Evolutionary conservation across 2,329 filamentous ascomycete genomes (phyloP).

Genomic region (Aurifilum marmelostoma): DNA sequence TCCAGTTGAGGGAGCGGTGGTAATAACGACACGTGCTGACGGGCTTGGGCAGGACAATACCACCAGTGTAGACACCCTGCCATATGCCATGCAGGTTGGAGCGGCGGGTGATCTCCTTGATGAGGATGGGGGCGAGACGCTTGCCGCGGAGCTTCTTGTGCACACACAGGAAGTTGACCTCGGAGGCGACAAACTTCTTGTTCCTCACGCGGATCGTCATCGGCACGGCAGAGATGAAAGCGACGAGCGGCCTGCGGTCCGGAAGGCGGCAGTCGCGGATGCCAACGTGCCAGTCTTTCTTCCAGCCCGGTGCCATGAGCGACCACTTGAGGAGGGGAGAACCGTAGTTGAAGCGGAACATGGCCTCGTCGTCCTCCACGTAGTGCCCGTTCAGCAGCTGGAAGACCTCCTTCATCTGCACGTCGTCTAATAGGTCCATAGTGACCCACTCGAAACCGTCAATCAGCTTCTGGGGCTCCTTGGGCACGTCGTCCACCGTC

Average conservation of each 20-base stretch:
- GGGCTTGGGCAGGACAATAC: conserved; percentile 86
- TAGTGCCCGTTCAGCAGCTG: conserved; percentile 92
- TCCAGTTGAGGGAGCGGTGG: conserved; percentile 92
- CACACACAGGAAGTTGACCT: conserved; percentile 98
- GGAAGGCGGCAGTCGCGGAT: conserved; percentile 73
- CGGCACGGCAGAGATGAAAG: conserved; percentile 94
- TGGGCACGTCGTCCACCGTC: conserved; percentile 76
- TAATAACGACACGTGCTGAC: conserved; percentile 94
- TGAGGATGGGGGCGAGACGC: conserved; percentile 88
- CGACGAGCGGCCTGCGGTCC: conserved; percentile 79
- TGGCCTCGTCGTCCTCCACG: conserved; percentile 94
- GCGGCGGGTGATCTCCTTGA: conserved; percentile 94
- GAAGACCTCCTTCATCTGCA: conserved; percentile 85
- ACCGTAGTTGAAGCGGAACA: conserved; percentile 98
- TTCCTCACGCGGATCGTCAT: conserved; percentile 79
- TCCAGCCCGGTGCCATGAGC: conserved; percentile 92
- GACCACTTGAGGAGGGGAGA: conserved; percentile 89
- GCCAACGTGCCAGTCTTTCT: conserved; percentile 91
- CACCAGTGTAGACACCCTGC: conserved; percentile 95
- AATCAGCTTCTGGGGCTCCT: conserved; percentile 74
- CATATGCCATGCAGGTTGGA: conserved; percentile 86
- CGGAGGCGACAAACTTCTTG: conserved; percentile 75
- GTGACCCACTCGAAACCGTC: conserved; percentile 94
- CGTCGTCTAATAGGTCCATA: conserved; percentile 79
- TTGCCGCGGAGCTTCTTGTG: conserved; percentile 97